A percentile compares a stretch with the other conserved stretches of the same genome.
Evolutionary conservation across 257 asterid species (phyloP).

Genomic region (Coffea canephora): DNA sequence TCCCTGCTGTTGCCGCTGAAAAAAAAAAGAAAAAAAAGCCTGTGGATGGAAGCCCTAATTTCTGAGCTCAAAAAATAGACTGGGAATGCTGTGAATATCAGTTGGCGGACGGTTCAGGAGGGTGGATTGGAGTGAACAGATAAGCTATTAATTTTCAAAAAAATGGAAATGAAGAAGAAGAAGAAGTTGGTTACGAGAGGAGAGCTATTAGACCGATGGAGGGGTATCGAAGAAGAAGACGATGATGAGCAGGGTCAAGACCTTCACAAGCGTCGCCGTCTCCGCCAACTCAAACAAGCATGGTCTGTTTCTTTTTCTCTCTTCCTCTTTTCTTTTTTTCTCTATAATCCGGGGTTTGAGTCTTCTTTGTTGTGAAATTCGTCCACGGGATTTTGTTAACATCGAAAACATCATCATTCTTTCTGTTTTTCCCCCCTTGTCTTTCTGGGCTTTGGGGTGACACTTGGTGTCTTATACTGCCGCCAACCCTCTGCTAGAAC

Average conservation of each 20-base stretch:
- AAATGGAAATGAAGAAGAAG: slow-evolving; percentile 40
- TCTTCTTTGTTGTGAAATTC: background rate
- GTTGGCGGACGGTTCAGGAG: no score
- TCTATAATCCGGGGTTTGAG: background rate
- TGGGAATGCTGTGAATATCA: no score
- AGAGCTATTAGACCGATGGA: slow-evolving; percentile 84
- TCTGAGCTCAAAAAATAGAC: no score
- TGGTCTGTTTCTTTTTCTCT: slow-evolving; percentile 38
- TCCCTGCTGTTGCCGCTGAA: background rate
- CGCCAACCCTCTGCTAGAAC: no score
- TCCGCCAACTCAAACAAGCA: slow-evolving; percentile 79
- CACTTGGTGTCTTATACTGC: no score
- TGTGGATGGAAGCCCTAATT: no score
- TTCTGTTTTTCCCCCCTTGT: background rate
- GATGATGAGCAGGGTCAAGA: slow-evolving; percentile 35
- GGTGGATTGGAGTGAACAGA: no score
- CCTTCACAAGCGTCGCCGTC: slow-evolving; percentile 61
- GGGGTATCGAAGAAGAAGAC: slow-evolving; percentile 74
- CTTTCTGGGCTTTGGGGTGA: background rate
- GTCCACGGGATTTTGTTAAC: background rate
- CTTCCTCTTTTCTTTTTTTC: background rate
- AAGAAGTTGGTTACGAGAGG: slow-evolving; percentile 47
- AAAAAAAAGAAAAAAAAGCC: background rate
- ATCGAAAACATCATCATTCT: background rate
- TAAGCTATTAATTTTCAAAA: no score